Percentiles rank a stretch among this genome's conserved stretches.
phyloP scores from a whole-genome alignment of 176 grass and related monocot genomes.

The Pharus latifolius region DNA sequence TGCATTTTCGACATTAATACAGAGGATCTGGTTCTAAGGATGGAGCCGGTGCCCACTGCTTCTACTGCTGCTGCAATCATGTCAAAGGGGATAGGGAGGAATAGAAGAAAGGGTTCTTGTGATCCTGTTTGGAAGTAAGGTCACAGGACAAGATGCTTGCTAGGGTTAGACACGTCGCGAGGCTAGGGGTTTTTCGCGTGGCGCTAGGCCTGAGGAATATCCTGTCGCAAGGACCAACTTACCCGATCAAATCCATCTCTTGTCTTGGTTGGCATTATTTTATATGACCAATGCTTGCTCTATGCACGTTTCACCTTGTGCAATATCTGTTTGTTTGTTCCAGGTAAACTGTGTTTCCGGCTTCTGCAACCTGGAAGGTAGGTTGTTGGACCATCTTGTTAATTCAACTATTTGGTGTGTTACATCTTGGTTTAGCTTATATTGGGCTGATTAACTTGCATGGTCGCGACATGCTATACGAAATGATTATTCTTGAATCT shows the following conservation, averaged over 20 bases:
- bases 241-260: slow-evolving; percentile 7
- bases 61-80: too few relatives aligned
- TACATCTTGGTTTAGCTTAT: too few relatives aligned
- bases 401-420: too few relatives aligned
- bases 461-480: not conserved
- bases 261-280: not conserved
- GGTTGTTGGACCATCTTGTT: too few relatives aligned
- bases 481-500: not conserved
- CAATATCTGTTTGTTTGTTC: not conserved
- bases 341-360: not conserved
- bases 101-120: not conserved
- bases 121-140: not conserved
- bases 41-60: too few relatives aligned
- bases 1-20: too few relatives aligned
- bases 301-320: not conserved
- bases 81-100: too few relatives aligned
- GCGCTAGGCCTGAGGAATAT: not conserved
- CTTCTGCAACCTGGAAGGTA: not conserved
- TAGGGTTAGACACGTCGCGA: not conserved
- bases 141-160: not conserved
- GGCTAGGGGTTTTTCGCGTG: not conserved
- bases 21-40: too few relatives aligned
- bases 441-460: not conserved
- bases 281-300: not conserved
- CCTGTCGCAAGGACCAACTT: slow-evolving; percentile 16